Conservation (phyloP, 176 grass and related monocot genomes). For the Aegilops speltoides region DNA sequence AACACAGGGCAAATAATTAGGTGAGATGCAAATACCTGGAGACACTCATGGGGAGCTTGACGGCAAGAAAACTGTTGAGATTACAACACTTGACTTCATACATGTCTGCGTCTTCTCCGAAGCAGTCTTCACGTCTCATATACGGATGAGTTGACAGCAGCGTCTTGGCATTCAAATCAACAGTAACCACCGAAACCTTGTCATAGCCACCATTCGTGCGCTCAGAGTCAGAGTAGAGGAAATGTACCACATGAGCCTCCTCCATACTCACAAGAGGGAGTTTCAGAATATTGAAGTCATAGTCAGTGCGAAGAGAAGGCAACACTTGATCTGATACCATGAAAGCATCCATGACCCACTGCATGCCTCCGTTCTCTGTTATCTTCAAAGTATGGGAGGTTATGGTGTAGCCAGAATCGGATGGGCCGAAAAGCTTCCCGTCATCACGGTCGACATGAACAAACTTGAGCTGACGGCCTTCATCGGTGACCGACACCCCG, state of each 20-base stretch:
- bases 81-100: background rate
- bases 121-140: background rate
- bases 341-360: background rate
- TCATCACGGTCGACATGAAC: background rate
- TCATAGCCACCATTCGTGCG: background rate
- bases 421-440: background rate
- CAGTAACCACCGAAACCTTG: background rate
- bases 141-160: background rate
- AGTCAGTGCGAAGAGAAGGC: background rate
- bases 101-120: background rate
- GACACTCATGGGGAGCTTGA: background rate
- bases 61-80: background rate
- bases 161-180: background rate
- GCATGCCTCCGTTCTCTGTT: background rate
- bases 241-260: background rate
- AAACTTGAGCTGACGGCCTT: background rate
- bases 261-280: background rate
- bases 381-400: background rate
- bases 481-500: background rate
- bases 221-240: background rate
- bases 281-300: background rate
- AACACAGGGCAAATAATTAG: background rate
- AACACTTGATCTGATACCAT: background rate
- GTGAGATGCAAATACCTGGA: background rate
- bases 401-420: background rate